Base-by-base conservation (phyloP, 495 filamentous ascomycete species). In the Penicillium paradoxum region DNA sequence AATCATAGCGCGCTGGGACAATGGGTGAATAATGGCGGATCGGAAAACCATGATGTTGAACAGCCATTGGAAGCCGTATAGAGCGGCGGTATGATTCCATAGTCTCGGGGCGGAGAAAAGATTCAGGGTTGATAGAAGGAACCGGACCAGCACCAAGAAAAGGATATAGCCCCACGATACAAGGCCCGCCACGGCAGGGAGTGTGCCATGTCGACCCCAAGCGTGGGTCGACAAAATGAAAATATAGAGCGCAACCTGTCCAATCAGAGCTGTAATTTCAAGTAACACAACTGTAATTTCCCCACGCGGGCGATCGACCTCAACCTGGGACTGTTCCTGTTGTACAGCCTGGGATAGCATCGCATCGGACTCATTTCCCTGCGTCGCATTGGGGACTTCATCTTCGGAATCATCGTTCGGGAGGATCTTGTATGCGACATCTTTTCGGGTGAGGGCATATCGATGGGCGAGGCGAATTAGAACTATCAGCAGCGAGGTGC, bases 21-120 rank as follows among this genome's bases (percentile, higher is more conserved):
- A 67, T 1, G 91, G 87, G 69, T 93, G 88, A 53, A 97, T 85
- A 44, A 97, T 66, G 34, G 81, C 83, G 29, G 91, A 95, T 34
- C 95, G 87, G 75, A 97, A 93, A 6, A 89, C 68, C 55, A 90
- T 70, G 15, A 89, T 55, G 1, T 79, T 76, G 61, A 91, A 84
- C 29, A 92, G 59, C 88, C 93, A 97, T 62, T 90, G 87, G 45
- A 86, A 73, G 46, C 78, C 76, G 66, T 99, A 99, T n/a, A 97
- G 78, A 40, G 78, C 71, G 7, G 90, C 85, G 0, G 95, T 97
- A 68, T 99, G 93, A 57, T 90, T 90, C 95, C 95, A 99, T 9
- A 97, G 69, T 36, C 80, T 78, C 14, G 87, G 86, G 21, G 91
- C 79, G 1, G 74, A 76, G 45, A 61, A 62, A 59, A 83, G 83